Evolutionary conservation across 2,329 filamentous ascomycete genomes (phyloP), one percentile per base, ranked within the genome.

Genomic region (Colletotrichum sp.): DNA sequence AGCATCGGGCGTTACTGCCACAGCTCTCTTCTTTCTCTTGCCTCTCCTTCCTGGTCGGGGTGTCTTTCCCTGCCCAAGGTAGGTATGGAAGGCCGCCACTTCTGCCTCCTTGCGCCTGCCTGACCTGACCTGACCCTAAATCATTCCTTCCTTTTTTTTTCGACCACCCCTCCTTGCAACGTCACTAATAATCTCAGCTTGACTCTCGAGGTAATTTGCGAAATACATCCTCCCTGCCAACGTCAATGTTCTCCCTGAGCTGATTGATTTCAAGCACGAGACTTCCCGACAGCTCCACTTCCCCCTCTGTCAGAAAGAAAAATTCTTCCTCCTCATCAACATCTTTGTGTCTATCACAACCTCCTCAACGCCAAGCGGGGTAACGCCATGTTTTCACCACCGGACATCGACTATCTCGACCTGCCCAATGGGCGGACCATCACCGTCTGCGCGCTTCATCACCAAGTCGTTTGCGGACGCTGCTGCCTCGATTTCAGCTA

Each of bases 401-500:
- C 61, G 15, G 32, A 72, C 15, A 68, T 75, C 25, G 63, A 61
- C 16, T 15, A 57, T 11, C 3, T 75, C 7, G 34, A 65, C 16
- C 25, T 75, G 70, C 65, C 70, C 64, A 73, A 65, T 13, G 59
- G 73, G 64, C 64, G 59, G 22, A 27, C 8, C 34, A 39, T 75
- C 39, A 60, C 44, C 13, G 39, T 75, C 15, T 75, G 73, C 39
- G 32, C 32, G 12, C 25, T 13, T 44, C 73, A 68, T n/a, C 27
- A 59, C 3, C 15, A 64, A 44, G 63, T 60, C 6, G 65, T 66
- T 15, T 75, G 73, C 57, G 44, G 57, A 28, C 48, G 22, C 7
- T 73, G 73, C 44, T 75, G 73, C 30, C 44, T 72, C 5, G 73
- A 75, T 48, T 73, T 75, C 16, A 64, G 72, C 27, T 28, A 19